Base-by-base conservation (phyloP, 495 filamentous ascomycete genomes). In the Bacidia gigantensis region DNA sequence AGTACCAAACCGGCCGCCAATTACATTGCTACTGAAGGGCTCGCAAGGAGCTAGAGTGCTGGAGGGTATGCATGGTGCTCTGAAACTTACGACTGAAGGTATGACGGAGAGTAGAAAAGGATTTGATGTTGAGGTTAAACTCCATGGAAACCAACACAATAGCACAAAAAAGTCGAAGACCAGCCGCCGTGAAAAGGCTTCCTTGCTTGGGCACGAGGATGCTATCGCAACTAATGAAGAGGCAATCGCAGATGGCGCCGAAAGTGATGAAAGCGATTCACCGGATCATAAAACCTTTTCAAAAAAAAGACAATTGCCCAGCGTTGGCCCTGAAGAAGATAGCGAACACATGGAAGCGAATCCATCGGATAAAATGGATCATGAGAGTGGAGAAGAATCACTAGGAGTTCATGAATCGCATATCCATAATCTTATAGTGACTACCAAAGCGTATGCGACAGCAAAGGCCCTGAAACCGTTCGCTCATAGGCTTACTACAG, bases 401-500 rank as follows among this genome's bases (percentile, higher is more conserved):
- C n/a, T 35, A 14, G 29, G 5, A 35, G 7, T 7, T 5, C 29
- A 35, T 35, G 29, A 35, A 14, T 35, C 29, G 5, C 29, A 35
- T 22, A 89, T 98, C 51, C 69, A 83, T 42, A 83, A 87, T 60
- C 72, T 97, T 29, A 78, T 98, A 47, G 70, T 97, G 22, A 79
- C 83, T 2, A 72, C 75, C 11, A 78, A 86, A 56, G 70, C 80
- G 0, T 65, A 73, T 3, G 57, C 76, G 26, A 82, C 79, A 0
- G 56, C 79, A 10, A 56, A 67, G 2, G 80, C 81, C 2, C 60
- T 97, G 17, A 52, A 62, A 23, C 54, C 64, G 1, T 70, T 96
- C 40, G 64, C 64, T 3, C 72, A 86, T 55, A 76, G 87, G 9
- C 68, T 98, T n/a, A 77, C 78, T 26, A 67, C 71, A 2, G 68